Evolutionary conservation across 192 early-diverging fungal species (phyloP).

Genomic region (Linnemannia exigua): DNA sequence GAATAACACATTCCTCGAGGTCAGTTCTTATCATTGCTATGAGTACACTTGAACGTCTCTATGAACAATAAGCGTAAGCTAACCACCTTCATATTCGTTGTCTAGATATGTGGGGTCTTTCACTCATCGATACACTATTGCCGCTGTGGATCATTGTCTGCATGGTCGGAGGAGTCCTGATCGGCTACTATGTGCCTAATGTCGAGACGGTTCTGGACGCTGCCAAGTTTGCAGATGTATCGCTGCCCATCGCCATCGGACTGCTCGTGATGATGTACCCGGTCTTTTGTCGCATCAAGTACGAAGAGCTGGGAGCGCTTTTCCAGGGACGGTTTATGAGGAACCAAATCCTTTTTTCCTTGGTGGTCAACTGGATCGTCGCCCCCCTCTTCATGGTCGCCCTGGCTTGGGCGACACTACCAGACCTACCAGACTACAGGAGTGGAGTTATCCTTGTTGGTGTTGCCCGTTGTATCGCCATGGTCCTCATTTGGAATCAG

Average conservation of each 20-base stretch:
- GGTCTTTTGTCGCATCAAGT: constrained; percentile 73
- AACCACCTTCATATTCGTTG: background rate
- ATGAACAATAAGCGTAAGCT: background rate
- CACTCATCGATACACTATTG: constrained; percentile 2
- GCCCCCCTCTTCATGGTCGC: constrained; percentile 76
- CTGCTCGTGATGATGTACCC: constrained; percentile 83
- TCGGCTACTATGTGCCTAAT: constrained; percentile 65
- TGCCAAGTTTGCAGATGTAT: constrained; percentile 73
- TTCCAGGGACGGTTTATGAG: constrained; percentile 60
- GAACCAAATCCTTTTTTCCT: constrained; percentile 68
- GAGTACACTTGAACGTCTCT: background rate
- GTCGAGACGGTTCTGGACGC: constrained; percentile 66
- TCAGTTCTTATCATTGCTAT: background rate
- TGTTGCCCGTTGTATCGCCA: constrained; percentile 75
- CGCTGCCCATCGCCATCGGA: constrained; percentile 77
- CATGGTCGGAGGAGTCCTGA: constrained; percentile 47
- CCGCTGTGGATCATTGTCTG: constrained; percentile 41
- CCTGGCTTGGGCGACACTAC: constrained; percentile 76
- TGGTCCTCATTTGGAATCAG: constrained; percentile 85
- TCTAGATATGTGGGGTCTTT: constrained; percentile 1
- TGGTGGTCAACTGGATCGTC: constrained; percentile 77
- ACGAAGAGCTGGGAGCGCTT: constrained; percentile 59
- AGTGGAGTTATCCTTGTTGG: constrained; percentile 74
- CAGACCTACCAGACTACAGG: constrained; percentile 75
- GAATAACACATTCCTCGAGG: background rate